phyloP scores from a whole-genome alignment of 164 flowering plant species.

The Nymphaea thermarum region DNA sequence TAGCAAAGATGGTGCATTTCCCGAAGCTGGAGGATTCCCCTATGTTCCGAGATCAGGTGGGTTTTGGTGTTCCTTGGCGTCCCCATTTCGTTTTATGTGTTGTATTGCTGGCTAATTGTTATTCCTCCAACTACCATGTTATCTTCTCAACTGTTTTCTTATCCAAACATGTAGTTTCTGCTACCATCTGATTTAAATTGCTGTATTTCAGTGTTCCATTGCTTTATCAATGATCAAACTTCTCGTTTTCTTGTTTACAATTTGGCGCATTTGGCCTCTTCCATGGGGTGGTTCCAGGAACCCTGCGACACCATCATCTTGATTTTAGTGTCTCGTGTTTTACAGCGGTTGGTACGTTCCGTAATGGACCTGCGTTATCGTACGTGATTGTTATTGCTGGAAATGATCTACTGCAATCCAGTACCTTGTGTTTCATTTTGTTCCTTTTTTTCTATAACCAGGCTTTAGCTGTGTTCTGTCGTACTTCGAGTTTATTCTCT shows the following conservation, averaged over 20 bases:
- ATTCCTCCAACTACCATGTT: neutral
- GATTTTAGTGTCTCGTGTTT: neutral
- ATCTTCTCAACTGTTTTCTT: neutral
- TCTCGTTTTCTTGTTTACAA: neutral
- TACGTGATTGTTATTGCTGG: too few species aligned
- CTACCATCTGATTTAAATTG: neutral
- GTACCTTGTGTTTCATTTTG: too few species aligned
- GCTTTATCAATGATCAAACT: neutral
- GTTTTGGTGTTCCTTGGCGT: neutral
- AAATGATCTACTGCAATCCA: too few species aligned
- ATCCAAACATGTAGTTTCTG: too few species aligned
- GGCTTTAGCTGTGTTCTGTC: neutral
- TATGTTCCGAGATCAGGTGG: slow-evolving; percentile 9
- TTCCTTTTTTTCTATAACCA: too few species aligned
- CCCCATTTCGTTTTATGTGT: neutral
- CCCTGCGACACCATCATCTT: neutral
- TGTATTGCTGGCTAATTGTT: neutral
- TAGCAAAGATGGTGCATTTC: slow-evolving; percentile 4
- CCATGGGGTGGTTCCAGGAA: neutral
- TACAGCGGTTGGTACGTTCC: neutral
- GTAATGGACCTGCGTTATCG: too few species aligned
- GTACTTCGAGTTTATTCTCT: neutral
- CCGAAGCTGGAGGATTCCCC: slow-evolving; percentile 8
- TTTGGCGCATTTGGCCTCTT: neutral
- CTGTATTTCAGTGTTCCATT: neutral